Evolutionary conservation across 139 green algal genomes (phyloP), one percentile per base, ranked within the genome.

Genomic region (Chlorella sp.): DNA sequence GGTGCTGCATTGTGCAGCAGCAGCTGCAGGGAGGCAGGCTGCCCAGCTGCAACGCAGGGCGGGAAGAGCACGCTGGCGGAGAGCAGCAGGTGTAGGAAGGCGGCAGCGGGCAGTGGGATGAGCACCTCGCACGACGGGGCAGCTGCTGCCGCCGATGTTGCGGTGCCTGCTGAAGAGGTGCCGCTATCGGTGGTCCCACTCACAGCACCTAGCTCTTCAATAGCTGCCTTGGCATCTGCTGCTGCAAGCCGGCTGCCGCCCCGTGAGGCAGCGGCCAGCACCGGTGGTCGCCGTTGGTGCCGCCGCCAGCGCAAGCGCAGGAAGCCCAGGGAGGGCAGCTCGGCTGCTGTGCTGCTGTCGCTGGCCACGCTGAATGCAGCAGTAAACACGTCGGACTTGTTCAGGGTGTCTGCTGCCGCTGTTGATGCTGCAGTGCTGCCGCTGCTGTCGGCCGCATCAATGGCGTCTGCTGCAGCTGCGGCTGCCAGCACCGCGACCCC

Each of bases 281-380:
- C 34, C 12, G 34, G 34, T 21, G 53, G 61, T 7, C 37, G 30
- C 24, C 4, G 61, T 40, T 86, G 40, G 77, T 66, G 39, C 3
- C 86, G 86, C 21, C 78, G 78, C 87, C 87, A 90, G 37, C 78
- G 77, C 26, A 86, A 7, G 61, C 30, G 78, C 3, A 90, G 78
- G 42, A 37, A 42, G 4, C 87, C 87, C 16, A 90, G 78, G 1
- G 87, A 86, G 1, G 78, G 61, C 78, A 86, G 64, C 77, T 80
- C 87, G 22, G 48, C 61, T 14, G 60, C 40, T 19, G 77, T 37
- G 22, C 5, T 18, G 36, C 5, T 15, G 30, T 37, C 61, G 64
- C 78, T 78, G 30, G 16, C 26, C 87, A 86, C 32, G 16, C 19
- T 60, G 32, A 90, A 81, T 0, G 39, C 78, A 19, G 69, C 64